These are phyloP conservation scores for Lactarius pseudohatsudake DNA, from an alignment of 768 basidiomycete species.

Conservation along the genomic window DNA sequence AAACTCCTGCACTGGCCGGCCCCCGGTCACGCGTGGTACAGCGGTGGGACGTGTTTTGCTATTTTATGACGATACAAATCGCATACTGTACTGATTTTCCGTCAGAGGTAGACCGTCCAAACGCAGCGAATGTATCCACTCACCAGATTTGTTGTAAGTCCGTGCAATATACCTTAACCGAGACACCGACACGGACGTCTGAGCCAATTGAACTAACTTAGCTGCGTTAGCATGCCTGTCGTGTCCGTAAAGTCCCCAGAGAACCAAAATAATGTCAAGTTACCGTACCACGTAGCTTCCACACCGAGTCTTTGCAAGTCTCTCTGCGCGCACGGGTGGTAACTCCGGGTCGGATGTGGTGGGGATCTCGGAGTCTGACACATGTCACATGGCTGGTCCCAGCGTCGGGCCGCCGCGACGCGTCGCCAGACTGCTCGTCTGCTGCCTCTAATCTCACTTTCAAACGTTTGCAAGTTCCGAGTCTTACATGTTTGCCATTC, in stretches of 20 bases:
- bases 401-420: not conserved
- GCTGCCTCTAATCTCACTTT: not conserved
- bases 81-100: not conserved
- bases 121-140: not conserved
- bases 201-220: not conserved
- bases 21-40: not conserved
- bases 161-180: not conserved
- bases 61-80: not conserved
- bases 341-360: not conserved
- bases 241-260: not conserved
- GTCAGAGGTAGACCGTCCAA: not conserved
- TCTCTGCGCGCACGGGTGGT: no score
- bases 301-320: not conserved
- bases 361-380: not conserved
- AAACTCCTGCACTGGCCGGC: not conserved
- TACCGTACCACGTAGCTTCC: not conserved
- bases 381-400: not conserved
- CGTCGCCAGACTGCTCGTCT: not conserved
- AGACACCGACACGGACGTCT: not conserved
- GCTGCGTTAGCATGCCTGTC: not conserved
- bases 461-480: not conserved
- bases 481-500: not conserved
- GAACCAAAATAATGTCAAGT: not conserved
- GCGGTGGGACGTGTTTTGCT: not conserved
- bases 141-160: not conserved